Percentiles rank a stretch among this genome's conserved stretches.
phyloP scores from a whole-genome alignment of 2,329 filamentous ascomycete genomes.

The Trichoderma asperellum region DNA sequence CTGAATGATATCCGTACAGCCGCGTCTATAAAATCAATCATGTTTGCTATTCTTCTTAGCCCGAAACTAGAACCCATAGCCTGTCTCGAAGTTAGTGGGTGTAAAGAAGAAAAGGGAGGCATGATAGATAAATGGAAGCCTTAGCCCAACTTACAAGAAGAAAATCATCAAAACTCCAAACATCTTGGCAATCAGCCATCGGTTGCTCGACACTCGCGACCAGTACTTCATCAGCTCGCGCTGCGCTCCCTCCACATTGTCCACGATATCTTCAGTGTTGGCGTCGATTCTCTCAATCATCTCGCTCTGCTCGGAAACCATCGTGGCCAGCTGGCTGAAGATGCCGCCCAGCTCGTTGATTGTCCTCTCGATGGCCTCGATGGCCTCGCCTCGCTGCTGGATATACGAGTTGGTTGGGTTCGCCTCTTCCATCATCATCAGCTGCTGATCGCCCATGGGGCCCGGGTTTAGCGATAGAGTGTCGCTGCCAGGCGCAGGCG shows the following conservation, averaged over 20 bases:
- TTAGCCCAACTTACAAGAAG: slow-evolving; percentile 60
- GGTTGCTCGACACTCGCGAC: slow-evolving; percentile 89
- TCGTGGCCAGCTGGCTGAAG: slow-evolving; percentile 90
- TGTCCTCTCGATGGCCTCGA: slow-evolving; percentile 94
- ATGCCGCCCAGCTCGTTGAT: slow-evolving; percentile 89
- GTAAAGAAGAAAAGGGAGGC: neutral
- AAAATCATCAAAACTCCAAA: slow-evolving; percentile 89
- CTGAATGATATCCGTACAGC: slow-evolving; percentile 23
- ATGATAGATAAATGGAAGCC: neutral
- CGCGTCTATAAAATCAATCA: slow-evolving; percentile 8
- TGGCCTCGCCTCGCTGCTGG: slow-evolving; percentile 89
- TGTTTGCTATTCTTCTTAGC: slow-evolving; percentile 33
- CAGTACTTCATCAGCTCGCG: slow-evolving; percentile 96
- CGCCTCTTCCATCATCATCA: slow-evolving; percentile 90
- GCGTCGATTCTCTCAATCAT: slow-evolving; percentile 98
- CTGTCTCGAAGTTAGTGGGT: slow-evolving; percentile 34
- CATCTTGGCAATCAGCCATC: slow-evolving; percentile 89
- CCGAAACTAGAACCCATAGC: slow-evolving; percentile 48
- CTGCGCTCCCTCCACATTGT: slow-evolving; percentile 97
- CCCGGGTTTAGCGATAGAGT: slow-evolving; percentile 76
- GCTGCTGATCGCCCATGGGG: slow-evolving; percentile 75
- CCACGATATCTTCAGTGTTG: slow-evolving; percentile 96
- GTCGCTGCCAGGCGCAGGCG: slow-evolving; percentile 70
- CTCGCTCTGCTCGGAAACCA: slow-evolving; percentile 97
- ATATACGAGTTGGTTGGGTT: slow-evolving; percentile 87